phyloP scores from a whole-genome alignment of 83 land plant genomes.

The Diphasiastrum complanatum region DNA sequence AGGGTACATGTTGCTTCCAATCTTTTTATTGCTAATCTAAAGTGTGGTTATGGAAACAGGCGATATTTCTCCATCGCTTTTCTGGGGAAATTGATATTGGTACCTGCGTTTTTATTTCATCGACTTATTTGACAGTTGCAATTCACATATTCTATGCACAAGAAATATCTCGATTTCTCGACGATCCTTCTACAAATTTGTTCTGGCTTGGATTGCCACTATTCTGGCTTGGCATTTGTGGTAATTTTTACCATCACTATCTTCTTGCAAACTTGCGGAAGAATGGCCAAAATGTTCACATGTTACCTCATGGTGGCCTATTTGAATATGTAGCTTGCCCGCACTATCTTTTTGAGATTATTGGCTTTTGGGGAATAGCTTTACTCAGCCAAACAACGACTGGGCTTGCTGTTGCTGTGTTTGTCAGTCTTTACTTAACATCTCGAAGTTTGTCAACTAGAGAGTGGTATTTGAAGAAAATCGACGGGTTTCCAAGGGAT shows the following conservation, averaged over 20 bases:
- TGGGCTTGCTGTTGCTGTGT: background rate
- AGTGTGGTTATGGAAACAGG: no score
- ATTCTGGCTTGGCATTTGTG: background rate
- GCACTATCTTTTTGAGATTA: background rate
- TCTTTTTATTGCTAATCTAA: no score
- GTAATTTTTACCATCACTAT: constrained; percentile 6
- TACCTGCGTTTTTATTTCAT: no score
- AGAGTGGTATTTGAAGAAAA: constrained; percentile 3
- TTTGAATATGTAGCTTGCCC: background rate
- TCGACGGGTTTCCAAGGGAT: background rate
- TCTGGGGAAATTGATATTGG: no score
- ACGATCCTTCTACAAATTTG: no score
- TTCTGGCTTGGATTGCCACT: background rate
- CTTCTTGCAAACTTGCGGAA: background rate
- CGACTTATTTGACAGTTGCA: no score
- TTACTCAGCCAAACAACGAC: background rate
- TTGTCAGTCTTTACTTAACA: background rate
- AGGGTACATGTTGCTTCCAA: no score
- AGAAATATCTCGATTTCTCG: no score
- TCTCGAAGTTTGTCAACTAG: background rate
- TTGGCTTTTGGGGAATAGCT: background rate
- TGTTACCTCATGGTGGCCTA: background rate
- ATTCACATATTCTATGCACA: no score
- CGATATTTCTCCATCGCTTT: no score
- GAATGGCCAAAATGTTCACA: background rate